Base-by-base conservation (phyloP, 116 monocot species). In the Iris pallida region DNA sequence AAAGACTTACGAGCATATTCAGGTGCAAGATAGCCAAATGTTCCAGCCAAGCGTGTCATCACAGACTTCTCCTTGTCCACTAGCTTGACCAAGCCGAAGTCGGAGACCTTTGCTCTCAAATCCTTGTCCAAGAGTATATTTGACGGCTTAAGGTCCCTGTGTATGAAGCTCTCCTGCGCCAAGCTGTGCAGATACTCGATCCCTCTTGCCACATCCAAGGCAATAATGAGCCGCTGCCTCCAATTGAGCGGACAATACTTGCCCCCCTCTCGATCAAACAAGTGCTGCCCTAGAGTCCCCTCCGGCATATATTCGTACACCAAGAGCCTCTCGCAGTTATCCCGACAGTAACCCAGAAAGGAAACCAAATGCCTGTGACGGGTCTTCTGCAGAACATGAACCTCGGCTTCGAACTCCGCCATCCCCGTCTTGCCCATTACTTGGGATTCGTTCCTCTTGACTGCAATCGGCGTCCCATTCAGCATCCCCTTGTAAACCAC, bases 61-160 rank as follows among this genome's bases (percentile, higher is more conserved):
- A 87, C 53, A 51, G 86, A 82, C 20, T 74, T 68, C 56, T 74
- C 76, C 18, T 66, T 79, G 52, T 78, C 78, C 42, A 77, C 86
- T 64, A 80, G 80, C 60, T 82, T 82, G 13, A 87, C 80, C 48
- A 87, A 53, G 5, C 86, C 86, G 55, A 87, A 87, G 71, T 87
- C 86, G 6, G 86, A 79, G 40, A 87, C 87, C 55, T 87, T 87
- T 12, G 83, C 87, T 49, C 83, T 75, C 68, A 80, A 65, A 62
- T 81, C 72, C 8, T 78, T 47, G 16, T 73, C 78, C 69, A 87
- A 46, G 9, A 87, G 78, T 68, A 87, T 78, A 66, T 87, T 87
- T 3, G 87, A 83, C 20, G 87, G 87, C 66, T 87, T 87, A 6
- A 87, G 65, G 70, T 87, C 85, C 53, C 85, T 75, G 16, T 85